These are phyloP conservation scores for Gracilaria domingensis DNA, from an alignment of 23 red algal genomes.

Conservation along the genomic window DNA sequence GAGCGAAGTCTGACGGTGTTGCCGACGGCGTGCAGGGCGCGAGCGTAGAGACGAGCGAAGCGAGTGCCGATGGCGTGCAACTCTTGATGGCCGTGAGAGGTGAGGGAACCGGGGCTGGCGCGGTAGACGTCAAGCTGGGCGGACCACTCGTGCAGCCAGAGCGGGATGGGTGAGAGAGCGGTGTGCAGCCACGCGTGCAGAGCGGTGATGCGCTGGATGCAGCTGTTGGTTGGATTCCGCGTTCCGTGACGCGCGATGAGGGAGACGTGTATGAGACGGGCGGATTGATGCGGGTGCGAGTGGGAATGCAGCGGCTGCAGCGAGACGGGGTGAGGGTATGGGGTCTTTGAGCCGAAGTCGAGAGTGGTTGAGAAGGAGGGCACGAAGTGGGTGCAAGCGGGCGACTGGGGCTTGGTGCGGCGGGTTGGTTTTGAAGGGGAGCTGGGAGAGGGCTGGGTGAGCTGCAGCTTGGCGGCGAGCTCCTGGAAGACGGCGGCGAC, in stretches of 20 bases:
- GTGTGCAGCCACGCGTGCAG: slow-evolving; percentile 46
- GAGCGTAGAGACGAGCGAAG: slow-evolving; percentile 55
- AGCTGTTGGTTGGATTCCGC: slow-evolving; percentile 67
- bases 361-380: slow-evolving; percentile 20
- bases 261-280: slow-evolving; percentile 71
- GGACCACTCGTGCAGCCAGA: slow-evolving; percentile 64
- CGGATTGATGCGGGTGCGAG: background rate
- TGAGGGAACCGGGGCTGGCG: slow-evolving; percentile 45
- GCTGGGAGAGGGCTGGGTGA: background rate
- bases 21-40: slow-evolving; percentile 21
- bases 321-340: slow-evolving; percentile 19
- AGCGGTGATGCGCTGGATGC: slow-evolving; percentile 51
- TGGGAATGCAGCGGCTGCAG: slow-evolving; percentile 40
- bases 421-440: background rate
- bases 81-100: slow-evolving; percentile 58
- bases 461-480: slow-evolving; percentile 25
- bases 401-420: background rate
- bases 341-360: slow-evolving; percentile 60
- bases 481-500: slow-evolving; percentile 36
- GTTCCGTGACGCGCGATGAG: slow-evolving; percentile 75
- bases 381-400: slow-evolving; percentile 5
- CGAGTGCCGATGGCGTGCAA: slow-evolving; percentile 59
- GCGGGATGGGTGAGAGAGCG: slow-evolving; percentile 32
- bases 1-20: slow-evolving; percentile 50
- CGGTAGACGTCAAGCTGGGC: slow-evolving; percentile 35